phyloP scores from a whole-genome alignment of 306 rosid genomes.

The Begonia peltatifolia region DNA sequence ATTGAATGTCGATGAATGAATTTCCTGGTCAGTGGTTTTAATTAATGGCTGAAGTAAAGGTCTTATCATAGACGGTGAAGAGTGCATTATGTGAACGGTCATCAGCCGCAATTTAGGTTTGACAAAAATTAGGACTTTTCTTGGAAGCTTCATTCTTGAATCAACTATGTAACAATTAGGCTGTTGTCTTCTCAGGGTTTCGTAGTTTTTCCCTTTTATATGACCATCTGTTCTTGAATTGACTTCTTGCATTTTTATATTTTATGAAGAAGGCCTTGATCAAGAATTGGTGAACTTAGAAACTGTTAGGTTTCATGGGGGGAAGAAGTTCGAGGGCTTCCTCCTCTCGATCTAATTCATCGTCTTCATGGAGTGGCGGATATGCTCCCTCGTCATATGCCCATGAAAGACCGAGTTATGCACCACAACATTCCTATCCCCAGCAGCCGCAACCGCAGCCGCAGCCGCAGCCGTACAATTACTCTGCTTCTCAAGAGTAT shows the following conservation, averaged over 20 bases:
- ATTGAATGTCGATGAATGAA: too few relatives aligned
- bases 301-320: constrained; percentile 53
- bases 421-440: constrained; percentile 20
- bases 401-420: constrained; percentile 26
- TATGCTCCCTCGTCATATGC: constrained; percentile 20
- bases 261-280: not conserved
- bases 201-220: not conserved
- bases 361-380: constrained; percentile 19
- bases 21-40: too few relatives aligned
- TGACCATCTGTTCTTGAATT: not conserved
- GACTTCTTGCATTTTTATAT: not conserved
- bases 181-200: not conserved
- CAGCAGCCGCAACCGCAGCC: constrained; percentile 14
- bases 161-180: not conserved
- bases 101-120: not conserved
- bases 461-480: constrained; percentile 22
- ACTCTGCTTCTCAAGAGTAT: constrained; percentile 8
- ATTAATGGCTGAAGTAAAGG: too few relatives aligned
- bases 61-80: too few relatives aligned
- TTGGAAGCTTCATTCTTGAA: not conserved
- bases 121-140: not conserved
- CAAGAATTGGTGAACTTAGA: not conserved
- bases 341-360: constrained; percentile 24
- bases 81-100: too few relatives aligned
- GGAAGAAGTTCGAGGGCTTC: constrained; percentile 51